phyloP scores from a whole-genome alignment of 495 filamentous ascomycete genomes.

The Sphaerosporella brunnea region DNA sequence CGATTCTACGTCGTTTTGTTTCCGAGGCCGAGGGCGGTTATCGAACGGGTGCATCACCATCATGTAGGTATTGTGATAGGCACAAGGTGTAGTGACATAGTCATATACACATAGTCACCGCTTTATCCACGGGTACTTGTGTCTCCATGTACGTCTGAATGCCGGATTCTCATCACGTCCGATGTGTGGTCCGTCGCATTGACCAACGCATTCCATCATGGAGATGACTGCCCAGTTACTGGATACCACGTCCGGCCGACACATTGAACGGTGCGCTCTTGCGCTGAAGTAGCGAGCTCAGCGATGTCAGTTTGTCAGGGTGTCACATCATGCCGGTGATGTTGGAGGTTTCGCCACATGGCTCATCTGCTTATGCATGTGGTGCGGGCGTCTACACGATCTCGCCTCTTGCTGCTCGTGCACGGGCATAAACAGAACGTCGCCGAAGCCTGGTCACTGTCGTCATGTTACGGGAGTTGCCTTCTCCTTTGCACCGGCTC shows the following conservation, averaged over 20 bases:
- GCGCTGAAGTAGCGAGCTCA: background rate
- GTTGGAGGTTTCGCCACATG: background rate
- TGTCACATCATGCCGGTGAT: background rate
- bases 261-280: background rate
- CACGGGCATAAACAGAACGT: background rate
- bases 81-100: background rate
- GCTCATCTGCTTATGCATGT: background rate
- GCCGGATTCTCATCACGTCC: background rate
- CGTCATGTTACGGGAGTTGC: no score
- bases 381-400: background rate
- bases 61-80: background rate
- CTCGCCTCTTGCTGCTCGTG: constrained; percentile 1
- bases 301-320: background rate
- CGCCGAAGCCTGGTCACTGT: no score
- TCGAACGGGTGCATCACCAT: background rate
- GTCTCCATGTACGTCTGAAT: background rate
- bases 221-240: background rate
- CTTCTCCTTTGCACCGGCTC: no score
- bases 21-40: background rate
- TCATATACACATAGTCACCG: background rate
- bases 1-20: background rate
- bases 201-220: background rate
- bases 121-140: background rate
- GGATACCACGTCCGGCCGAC: no score
- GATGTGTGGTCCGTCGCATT: background rate